phyloP scores from a whole-genome alignment of 345 rosid genomes.

The Pseudoturritis turrita region DNA sequence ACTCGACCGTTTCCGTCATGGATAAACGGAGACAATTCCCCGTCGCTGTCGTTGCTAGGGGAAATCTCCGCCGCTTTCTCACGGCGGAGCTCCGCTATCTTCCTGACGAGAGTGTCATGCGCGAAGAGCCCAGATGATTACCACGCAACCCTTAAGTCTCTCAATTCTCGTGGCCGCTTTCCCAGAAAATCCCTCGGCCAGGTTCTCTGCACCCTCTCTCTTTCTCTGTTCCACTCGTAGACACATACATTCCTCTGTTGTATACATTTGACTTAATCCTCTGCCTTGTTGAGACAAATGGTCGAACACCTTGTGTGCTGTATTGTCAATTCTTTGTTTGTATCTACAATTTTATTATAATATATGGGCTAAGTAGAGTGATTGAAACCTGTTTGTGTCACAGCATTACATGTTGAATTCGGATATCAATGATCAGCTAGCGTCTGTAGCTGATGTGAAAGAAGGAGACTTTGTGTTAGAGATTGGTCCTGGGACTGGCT shows the following conservation, averaged over 20 bases:
- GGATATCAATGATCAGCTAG: constrained; percentile 68
- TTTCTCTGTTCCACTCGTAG: background rate
- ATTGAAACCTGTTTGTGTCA: constrained; percentile 6
- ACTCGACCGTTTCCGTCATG: constrained; percentile 11
- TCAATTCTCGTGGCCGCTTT: constrained; percentile 74
- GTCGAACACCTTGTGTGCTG: constrained; percentile 26
- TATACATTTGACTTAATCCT: background rate
- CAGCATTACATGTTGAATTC: constrained; percentile 96
- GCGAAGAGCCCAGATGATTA: constrained; percentile 64
- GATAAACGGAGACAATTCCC: background rate
- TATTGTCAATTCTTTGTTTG: too few species aligned
- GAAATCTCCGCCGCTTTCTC: background rate
- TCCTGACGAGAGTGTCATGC: constrained; percentile 27
- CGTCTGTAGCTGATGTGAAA: constrained; percentile 46
- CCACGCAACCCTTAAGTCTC: constrained; percentile 77
- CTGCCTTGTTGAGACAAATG: background rate
- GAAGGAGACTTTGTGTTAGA: constrained; percentile 84
- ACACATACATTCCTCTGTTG: background rate
- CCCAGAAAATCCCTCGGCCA: constrained; percentile 96
- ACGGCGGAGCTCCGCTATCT: constrained; percentile 1
- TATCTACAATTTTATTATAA: too few species aligned
- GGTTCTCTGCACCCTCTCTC: too few species aligned
- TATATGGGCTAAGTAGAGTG: background rate
- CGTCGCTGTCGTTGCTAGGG: background rate
- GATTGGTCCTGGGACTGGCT: constrained; percentile 96